A percentile compares a stretch with the other conserved stretches of the same genome.
Evolutionary conservation across 139 green algal genomes (phyloP).

Genomic region (Astrephomene gubernaculifera): DNA sequence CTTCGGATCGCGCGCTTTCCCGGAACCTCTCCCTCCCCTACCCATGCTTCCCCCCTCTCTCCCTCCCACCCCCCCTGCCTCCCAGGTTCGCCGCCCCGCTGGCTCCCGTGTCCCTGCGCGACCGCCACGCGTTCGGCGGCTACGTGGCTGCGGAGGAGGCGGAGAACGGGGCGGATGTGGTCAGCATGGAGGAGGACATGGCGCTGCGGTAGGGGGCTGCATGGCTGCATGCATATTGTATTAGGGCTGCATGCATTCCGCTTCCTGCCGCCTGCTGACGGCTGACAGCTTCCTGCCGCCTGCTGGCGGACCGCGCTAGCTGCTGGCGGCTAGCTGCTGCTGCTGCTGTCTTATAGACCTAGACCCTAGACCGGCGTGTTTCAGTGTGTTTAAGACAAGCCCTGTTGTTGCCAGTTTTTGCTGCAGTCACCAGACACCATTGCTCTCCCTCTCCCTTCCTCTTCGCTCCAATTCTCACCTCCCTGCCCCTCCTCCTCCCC

Average conservation of each 20-base stretch:
- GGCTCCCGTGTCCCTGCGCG: constrained; percentile 47
- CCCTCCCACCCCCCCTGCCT: too few species aligned
- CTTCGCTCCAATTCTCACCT: background rate
- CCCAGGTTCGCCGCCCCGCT: constrained; percentile 22
- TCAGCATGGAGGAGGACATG: constrained; percentile 64
- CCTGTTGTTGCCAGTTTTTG: background rate
- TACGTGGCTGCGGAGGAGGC: constrained; percentile 47
- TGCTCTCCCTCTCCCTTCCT: background rate
- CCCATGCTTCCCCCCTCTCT: background rate
- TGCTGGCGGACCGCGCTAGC: background rate
- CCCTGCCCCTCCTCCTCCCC: background rate
- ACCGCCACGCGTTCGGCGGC: constrained; percentile 28
- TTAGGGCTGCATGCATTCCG: too few species aligned
- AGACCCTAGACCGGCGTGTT: background rate
- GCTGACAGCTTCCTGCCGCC: too few species aligned
- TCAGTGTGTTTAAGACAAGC: background rate
- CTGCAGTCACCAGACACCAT: background rate
- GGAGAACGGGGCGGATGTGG: constrained; percentile 47
- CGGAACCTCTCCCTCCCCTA: too few species aligned
- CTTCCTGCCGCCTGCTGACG: too few species aligned
- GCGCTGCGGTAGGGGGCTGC: constrained; percentile 42
- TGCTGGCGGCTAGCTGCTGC: background rate
- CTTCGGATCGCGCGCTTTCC: background rate
- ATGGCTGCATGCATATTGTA: too few species aligned
- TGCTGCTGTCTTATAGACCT: background rate